phyloP scores from a whole-genome alignment of 2,329 filamentous ascomycete genomes.

The Fusarium coicis region DNA sequence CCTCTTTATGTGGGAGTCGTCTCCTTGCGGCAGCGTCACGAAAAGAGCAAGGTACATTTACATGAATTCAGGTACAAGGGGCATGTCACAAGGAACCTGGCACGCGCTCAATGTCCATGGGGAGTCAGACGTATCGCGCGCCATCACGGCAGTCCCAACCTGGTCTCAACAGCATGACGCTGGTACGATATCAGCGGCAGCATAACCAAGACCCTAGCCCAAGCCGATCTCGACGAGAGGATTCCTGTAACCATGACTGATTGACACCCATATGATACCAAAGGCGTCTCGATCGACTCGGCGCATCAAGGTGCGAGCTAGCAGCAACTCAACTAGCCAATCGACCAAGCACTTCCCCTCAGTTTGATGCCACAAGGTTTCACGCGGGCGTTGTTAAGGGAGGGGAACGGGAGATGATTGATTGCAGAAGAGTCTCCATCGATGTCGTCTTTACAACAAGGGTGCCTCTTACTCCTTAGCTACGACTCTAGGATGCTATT shows the following conservation, averaged over 20 bases:
- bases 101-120: conserved; percentile 31
- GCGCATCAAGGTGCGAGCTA: conserved; percentile 13
- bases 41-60: conserved; percentile 29
- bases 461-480: not conserved
- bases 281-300: conserved; percentile 27
- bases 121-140: conserved; percentile 24
- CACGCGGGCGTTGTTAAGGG: conserved; percentile 24
- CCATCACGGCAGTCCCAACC: conserved; percentile 31
- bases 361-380: conserved; percentile 43
- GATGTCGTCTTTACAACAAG: conserved; percentile 3
- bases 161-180: conserved; percentile 34
- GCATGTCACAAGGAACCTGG: conserved; percentile 36
- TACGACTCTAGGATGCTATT: not conserved
- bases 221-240: conserved; percentile 1
- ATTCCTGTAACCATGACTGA: conserved; percentile 15
- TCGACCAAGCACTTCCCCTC: conserved; percentile 38
- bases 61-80: conserved; percentile 28
- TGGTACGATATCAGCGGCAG: conserved; percentile 39
- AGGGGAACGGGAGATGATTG: conserved; percentile 13
- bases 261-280: conserved; percentile 34
- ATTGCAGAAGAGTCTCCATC: conserved; percentile 6
- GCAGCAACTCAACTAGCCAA: conserved; percentile 20
- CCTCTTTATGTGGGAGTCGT: conserved; percentile 42
- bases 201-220: conserved; percentile 6
- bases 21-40: conserved; percentile 29